Evolutionary conservation across 2,329 filamentous ascomycete genomes (phyloP).

Genomic region (Fusarium transvaalense): DNA sequence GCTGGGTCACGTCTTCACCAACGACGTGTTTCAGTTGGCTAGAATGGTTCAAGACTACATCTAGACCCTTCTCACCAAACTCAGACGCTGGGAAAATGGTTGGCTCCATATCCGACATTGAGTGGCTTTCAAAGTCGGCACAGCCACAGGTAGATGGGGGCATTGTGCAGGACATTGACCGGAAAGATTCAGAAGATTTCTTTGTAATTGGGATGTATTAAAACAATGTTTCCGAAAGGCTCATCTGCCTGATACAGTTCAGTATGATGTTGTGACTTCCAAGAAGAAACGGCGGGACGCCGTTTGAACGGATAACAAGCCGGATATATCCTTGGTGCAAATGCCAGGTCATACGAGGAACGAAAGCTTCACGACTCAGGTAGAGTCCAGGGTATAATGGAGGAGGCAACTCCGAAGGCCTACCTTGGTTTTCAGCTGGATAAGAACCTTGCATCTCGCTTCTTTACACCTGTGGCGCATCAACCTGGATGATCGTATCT

Average conservation of each 20-base stretch:
- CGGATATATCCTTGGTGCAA: conserved; percentile 31
- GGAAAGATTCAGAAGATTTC: background rate
- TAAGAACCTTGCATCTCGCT: background rate
- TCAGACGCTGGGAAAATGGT: conserved; percentile 43
- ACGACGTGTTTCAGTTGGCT: background rate
- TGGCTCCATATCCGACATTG: conserved; percentile 29
- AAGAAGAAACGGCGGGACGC: background rate
- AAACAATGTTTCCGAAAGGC: background rate
- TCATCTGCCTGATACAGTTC: background rate
- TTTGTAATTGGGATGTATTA: background rate
- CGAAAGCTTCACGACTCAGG: background rate
- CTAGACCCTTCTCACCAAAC: conserved; percentile 17
- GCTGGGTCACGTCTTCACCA: conserved; percentile 1
- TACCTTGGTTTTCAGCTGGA: conserved; percentile 5
- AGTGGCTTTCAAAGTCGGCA: conserved; percentile 2
- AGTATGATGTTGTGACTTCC: background rate
- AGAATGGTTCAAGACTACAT: conserved; percentile 1
- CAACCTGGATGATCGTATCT: no score
- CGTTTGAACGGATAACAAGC: conserved; percentile 9
- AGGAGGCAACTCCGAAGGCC: background rate
- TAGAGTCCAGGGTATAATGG: background rate
- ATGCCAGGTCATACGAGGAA: background rate
- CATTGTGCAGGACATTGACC: conserved; percentile 15
- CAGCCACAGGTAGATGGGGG: conserved; percentile 18
- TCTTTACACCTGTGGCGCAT: background rate